A percentile compares a stretch with the other conserved stretches of the same genome.
Evolutionary conservation across 2,329 filamentous ascomycete species (phyloP).

Genomic region (Colletotrichum zoysiae): DNA sequence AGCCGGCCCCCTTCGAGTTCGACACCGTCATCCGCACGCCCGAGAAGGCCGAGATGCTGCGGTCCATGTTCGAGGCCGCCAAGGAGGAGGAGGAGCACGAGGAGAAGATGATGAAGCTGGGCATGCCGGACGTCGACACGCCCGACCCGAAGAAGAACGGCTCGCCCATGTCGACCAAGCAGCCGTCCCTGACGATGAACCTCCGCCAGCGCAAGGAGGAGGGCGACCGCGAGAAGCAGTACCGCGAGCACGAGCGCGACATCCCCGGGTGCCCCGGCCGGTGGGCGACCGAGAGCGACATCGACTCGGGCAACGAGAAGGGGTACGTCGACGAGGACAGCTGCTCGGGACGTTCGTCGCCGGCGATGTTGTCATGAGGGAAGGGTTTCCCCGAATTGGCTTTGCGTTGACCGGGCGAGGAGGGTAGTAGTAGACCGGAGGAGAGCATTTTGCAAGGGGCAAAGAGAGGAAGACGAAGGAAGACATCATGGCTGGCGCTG

Average conservation of each 20-base stretch:
- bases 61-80: constrained; percentile 52
- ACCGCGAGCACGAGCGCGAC: constrained; percentile 38
- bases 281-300: constrained; percentile 39
- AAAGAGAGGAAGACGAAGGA: background rate
- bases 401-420: background rate
- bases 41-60: constrained; percentile 45
- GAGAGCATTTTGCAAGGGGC: no score
- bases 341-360: constrained; percentile 37
- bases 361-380: constrained; percentile 24
- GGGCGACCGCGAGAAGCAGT: constrained; percentile 34
- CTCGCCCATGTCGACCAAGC: constrained; percentile 10
- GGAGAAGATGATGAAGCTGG: constrained; percentile 43
- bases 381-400: background rate
- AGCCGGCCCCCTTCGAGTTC: constrained; percentile 56
- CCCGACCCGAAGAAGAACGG: constrained; percentile 29
- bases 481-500: constrained; percentile 4
- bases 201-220: constrained; percentile 35
- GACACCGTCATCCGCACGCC: constrained; percentile 50
- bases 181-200: constrained; percentile 29
- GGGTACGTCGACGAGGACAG: constrained; percentile 38
- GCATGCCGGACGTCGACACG: constrained; percentile 37
- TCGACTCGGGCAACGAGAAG: constrained; percentile 41
- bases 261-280: constrained; percentile 40
- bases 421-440: no score
- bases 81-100: constrained; percentile 50